phyloP scores from a whole-genome alignment of 371 early-diverging fungal genomes.

The Conidiobolus incongruus region DNA sequence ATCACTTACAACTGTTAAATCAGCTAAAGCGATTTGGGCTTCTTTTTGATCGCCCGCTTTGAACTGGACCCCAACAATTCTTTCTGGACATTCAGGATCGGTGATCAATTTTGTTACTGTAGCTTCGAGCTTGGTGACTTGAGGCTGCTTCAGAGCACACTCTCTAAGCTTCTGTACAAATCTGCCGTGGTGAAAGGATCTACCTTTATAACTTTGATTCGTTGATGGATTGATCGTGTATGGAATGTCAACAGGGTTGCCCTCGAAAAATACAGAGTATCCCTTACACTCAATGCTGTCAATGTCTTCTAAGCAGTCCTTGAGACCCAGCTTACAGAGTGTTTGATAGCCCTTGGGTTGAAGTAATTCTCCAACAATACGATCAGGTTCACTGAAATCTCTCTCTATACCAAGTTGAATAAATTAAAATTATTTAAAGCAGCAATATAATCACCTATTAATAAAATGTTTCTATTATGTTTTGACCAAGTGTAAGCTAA shows the following conservation, averaged over 20 bases:
- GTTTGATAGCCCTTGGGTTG: conserved; percentile 84
- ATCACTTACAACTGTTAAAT: conserved; percentile 66
- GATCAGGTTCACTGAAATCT: conserved; percentile 72
- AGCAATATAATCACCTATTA: conserved; percentile 26
- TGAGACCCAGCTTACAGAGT: conserved; percentile 47
- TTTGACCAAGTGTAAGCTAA: conserved; percentile 51
- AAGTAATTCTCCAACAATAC: conserved; percentile 89
- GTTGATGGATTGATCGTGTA: conserved; percentile 20
- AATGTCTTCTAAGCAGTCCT: conserved; percentile 55
- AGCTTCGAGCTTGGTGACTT: conserved; percentile 48
- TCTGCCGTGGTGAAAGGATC: conserved; percentile 84
- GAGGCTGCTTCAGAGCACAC: conserved; percentile 25
- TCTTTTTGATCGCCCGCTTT: background rate
- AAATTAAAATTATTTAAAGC: background rate
- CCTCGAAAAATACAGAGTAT: conserved; percentile 47
- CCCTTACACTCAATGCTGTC: conserved; percentile 72
- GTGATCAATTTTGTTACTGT: conserved; percentile 32
- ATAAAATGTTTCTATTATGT: conserved; percentile 39
- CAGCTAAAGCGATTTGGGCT: conserved; percentile 16
- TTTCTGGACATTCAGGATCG: conserved; percentile 15
- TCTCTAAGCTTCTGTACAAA: conserved; percentile 66
- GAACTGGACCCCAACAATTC: conserved; percentile 24
- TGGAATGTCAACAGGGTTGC: conserved; percentile 28
- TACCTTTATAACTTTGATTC: conserved; percentile 24
- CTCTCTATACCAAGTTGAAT: conserved; percentile 30